Evolutionary conservation across 1,284 basidiomycete genomes (phyloP).

Genomic region (Cutaneotrichosporon cyanovorans): DNA sequence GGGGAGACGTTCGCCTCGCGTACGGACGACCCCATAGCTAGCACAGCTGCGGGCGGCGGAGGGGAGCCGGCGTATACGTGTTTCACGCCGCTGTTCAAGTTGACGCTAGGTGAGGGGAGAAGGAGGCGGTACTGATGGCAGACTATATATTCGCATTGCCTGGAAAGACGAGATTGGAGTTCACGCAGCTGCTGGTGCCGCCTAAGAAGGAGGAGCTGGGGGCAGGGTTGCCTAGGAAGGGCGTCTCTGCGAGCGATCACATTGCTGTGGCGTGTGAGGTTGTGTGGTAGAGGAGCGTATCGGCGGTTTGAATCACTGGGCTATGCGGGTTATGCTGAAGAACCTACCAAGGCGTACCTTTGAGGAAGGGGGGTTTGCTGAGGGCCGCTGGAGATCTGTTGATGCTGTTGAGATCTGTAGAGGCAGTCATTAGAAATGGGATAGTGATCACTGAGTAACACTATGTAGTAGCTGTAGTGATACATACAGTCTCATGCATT

Average conservation of each 20-base stretch:
- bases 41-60: slow-evolving; percentile 47
- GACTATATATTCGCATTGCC: slow-evolving; percentile 73
- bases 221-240: slow-evolving; percentile 69
- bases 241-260: slow-evolving; percentile 80
- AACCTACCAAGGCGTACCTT: too few relatives aligned
- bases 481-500: neutral
- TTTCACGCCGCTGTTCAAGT: slow-evolving; percentile 56
- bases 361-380: too few relatives aligned
- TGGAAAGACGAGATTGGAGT: slow-evolving; percentile 36
- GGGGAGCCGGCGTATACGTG: slow-evolving; percentile 56
- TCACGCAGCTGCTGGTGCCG: slow-evolving; percentile 60
- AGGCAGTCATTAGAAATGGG: too few relatives aligned
- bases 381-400: too few relatives aligned
- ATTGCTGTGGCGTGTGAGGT: slow-evolving; percentile 56
- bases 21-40: slow-evolving; percentile 42
- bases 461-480: too few relatives aligned
- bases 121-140: slow-evolving; percentile 34
- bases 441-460: too few relatives aligned
- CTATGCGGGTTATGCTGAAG: too few relatives aligned
- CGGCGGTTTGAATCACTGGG: too few relatives aligned
- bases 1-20: slow-evolving; percentile 50
- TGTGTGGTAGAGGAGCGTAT: slow-evolving; percentile 16
- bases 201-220: slow-evolving; percentile 58
- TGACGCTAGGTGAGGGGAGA: slow-evolving; percentile 59
- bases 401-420: too few relatives aligned